Conservation (phyloP, 148 eudicot species). For the Spergularia bocconei region DNA sequence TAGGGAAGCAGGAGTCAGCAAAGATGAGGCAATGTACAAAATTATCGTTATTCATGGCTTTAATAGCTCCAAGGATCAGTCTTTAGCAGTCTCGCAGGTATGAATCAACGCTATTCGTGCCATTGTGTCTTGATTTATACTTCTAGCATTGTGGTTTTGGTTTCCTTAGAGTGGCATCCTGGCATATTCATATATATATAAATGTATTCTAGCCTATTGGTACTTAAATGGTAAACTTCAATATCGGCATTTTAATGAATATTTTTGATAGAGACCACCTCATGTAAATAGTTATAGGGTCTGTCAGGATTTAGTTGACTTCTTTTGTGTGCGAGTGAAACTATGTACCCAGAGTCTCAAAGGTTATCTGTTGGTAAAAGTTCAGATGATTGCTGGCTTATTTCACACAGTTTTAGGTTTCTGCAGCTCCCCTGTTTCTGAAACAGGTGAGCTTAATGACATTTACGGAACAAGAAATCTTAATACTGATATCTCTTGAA, state of each 20-base stretch:
- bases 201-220: background rate
- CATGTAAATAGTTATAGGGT: background rate
- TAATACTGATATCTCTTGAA: background rate
- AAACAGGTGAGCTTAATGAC: background rate
- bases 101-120: constrained; percentile 12
- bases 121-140: background rate
- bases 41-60: constrained; percentile 61
- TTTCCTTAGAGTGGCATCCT: background rate
- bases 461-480: background rate
- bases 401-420: background rate
- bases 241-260: background rate
- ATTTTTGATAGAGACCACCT: no score
- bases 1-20: constrained; percentile 54
- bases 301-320: background rate
- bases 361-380: background rate
- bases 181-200: no score
- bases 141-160: background rate
- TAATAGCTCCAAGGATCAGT: constrained; percentile 52
- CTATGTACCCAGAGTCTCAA: background rate
- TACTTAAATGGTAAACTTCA: background rate
- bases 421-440: background rate
- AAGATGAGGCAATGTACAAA: constrained; percentile 61
- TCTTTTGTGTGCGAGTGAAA: background rate
- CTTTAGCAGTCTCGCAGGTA: constrained; percentile 55
- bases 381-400: background rate